phyloP scores from a whole-genome alignment of 2,329 filamentous ascomycete genomes.

The Chaetothyriales sp. region DNA sequence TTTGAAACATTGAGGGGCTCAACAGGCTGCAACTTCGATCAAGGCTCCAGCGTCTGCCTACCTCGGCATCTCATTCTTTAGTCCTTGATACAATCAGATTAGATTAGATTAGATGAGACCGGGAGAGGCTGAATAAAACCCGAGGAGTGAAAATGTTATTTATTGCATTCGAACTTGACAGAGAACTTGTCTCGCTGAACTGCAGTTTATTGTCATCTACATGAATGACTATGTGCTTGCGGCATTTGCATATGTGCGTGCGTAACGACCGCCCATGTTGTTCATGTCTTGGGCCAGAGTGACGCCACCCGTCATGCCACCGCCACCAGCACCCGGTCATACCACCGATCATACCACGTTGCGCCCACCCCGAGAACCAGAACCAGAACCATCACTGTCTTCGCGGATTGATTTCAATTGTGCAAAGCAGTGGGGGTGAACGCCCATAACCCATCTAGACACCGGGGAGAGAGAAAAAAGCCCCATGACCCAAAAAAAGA shows the following conservation, averaged over 20 bases:
- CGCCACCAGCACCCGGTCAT: not conserved
- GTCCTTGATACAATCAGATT: not conserved
- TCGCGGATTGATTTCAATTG: not conserved
- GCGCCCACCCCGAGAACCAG: no score
- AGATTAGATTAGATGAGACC: no score
- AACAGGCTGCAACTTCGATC: not conserved
- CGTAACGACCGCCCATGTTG: not conserved
- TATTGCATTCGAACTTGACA: not conserved
- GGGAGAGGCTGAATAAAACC: not conserved
- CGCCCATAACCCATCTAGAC: constrained; percentile 9
- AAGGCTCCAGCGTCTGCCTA: not conserved
- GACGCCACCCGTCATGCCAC: not conserved
- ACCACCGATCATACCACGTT: not conserved
- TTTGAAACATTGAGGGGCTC: not conserved
- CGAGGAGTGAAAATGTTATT: no score
- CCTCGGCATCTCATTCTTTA: no score
- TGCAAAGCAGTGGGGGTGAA: constrained; percentile 3
- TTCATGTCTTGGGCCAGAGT: not conserved
- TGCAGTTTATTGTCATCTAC: not conserved
- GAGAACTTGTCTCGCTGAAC: not conserved
- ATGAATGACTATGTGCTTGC: not conserved
- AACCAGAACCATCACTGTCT: not conserved
- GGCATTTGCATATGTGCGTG: not conserved
- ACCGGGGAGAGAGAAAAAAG: no score
- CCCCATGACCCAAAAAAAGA: constrained; percentile 9